Evolutionary conservation across 805 yeast species (phyloP).

Genomic region (Zygosaccharomyces lentus): DNA sequence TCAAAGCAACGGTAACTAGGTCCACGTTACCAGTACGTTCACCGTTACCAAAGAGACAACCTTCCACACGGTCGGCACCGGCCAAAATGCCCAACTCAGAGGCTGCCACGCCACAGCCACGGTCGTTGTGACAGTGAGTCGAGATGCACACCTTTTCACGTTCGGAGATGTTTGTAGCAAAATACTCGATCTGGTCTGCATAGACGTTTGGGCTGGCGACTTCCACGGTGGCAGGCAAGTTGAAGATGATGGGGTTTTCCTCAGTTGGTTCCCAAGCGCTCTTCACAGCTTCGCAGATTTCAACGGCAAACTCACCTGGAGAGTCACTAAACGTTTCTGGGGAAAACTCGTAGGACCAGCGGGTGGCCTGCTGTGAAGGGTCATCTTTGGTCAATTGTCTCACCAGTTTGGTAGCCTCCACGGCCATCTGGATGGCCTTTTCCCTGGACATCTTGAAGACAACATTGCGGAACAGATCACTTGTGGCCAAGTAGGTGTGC

Average conservation of each 20-base stretch:
- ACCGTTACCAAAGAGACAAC: slow-evolving; percentile 79
- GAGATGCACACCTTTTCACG: slow-evolving; percentile 69
- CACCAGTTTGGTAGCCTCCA: slow-evolving; percentile 64
- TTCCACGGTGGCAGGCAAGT: slow-evolving; percentile 79
- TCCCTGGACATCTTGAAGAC: slow-evolving; percentile 68
- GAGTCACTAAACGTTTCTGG: slow-evolving; percentile 79
- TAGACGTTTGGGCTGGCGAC: slow-evolving; percentile 70
- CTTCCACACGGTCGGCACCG: slow-evolving; percentile 85
- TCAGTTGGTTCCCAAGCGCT: slow-evolving; percentile 75
- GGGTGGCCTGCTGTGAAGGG: slow-evolving; percentile 56
- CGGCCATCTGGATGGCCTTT: slow-evolving; percentile 65
- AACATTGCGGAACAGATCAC: slow-evolving; percentile 69
- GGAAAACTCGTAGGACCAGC: slow-evolving; percentile 70
- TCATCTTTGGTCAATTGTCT: slow-evolving; percentile 71
- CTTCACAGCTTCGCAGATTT: slow-evolving; percentile 76
- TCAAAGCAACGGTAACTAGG: slow-evolving; percentile 67
- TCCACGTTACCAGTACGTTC: slow-evolving; percentile 85
- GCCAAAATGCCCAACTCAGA: slow-evolving; percentile 71
- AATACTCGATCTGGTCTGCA: slow-evolving; percentile 78
- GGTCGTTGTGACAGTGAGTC: slow-evolving; percentile 72
- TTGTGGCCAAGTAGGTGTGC: slow-evolving; percentile 72
- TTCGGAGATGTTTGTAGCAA: slow-evolving; percentile 60
- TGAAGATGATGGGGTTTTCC: slow-evolving; percentile 70
- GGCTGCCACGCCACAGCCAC: slow-evolving; percentile 84
- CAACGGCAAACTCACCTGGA: slow-evolving; percentile 66